phyloP scores from a whole-genome alignment of 2,329 filamentous ascomycete species.

The Aspergillus sp. region DNA sequence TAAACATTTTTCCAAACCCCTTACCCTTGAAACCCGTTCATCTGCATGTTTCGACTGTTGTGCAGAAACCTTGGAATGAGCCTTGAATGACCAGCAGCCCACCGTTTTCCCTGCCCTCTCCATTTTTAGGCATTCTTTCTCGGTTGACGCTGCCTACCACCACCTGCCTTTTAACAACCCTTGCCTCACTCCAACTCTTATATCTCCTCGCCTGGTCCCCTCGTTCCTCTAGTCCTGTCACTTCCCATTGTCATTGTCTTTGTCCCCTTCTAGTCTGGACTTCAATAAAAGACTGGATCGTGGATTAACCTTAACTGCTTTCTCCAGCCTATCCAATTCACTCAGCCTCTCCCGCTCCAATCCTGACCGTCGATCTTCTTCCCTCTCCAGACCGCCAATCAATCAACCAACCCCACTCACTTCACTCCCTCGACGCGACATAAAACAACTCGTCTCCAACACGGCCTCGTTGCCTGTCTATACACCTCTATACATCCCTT shows the following conservation, averaged over 20 bases:
- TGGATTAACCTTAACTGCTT: neutral
- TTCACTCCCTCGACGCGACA: slow-evolving; percentile 27
- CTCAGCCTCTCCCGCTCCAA: slow-evolving; percentile 1
- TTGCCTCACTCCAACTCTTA: slow-evolving; percentile 14
- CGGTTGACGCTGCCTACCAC: slow-evolving; percentile 8
- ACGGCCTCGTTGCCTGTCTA: slow-evolving; percentile 1
- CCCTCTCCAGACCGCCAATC: slow-evolving; percentile 24
- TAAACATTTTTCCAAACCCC: neutral
- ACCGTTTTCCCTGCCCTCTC: slow-evolving; percentile 5
- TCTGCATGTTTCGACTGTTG: slow-evolving; percentile 18
- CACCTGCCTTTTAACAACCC: slow-evolving; percentile 4
- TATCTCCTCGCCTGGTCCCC: slow-evolving; percentile 11
- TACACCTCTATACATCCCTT: neutral
- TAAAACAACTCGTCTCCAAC: slow-evolving; percentile 23
- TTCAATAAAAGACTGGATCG: neutral
- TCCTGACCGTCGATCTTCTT: slow-evolving; percentile 12
- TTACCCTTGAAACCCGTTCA: neutral
- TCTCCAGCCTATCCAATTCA: neutral
- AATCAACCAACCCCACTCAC: slow-evolving; percentile 32
- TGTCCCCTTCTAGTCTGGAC: neutral
- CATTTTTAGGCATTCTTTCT: slow-evolving; percentile 16
- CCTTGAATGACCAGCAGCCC: slow-evolving; percentile 1
- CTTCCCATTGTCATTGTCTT: neutral
- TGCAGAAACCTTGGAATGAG: slow-evolving; percentile 8
- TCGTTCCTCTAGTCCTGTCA: slow-evolving; percentile 7